A percentile compares a stretch with the other conserved stretches of the same genome.
Evolutionary conservation across 2,329 filamentous ascomycete species (phyloP).

Genomic region (Cordyceps cateniannulata): DNA sequence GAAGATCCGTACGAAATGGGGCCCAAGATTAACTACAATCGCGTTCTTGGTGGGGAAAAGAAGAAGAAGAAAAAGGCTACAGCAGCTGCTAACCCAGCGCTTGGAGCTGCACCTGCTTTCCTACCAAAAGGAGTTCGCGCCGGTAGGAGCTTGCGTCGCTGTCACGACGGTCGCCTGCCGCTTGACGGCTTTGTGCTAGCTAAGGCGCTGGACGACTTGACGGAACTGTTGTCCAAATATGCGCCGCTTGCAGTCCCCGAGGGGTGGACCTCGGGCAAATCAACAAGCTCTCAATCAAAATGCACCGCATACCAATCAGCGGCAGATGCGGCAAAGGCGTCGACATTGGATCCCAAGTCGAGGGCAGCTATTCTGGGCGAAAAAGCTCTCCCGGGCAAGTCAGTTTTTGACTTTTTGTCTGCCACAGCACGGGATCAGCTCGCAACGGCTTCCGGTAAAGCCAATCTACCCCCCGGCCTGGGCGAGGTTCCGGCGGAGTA

Average conservation of each 20-base stretch:
- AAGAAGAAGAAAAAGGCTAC: conserved; percentile 56
- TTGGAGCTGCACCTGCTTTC: conserved; percentile 66
- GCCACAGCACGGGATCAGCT: conserved; percentile 71
- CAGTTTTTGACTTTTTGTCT: conserved; percentile 89
- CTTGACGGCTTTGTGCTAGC: conserved; percentile 75
- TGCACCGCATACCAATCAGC: conserved; percentile 52
- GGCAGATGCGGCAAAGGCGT: conserved; percentile 70
- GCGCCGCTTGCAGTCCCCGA: conserved; percentile 61
- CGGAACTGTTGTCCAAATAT: conserved; percentile 35
- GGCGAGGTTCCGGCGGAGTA: conserved; percentile 66
- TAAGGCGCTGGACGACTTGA: conserved; percentile 36
- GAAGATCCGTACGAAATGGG: conserved; percentile 92
- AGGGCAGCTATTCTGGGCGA: conserved; percentile 80
- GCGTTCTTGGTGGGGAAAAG: conserved; percentile 73
- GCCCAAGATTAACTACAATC: conserved; percentile 82
- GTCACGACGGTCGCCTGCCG: conserved; percentile 75
- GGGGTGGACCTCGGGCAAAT: conserved; percentile 65
- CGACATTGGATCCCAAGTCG: conserved; percentile 65
- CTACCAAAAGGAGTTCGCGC: conserved; percentile 50
- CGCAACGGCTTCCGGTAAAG: conserved; percentile 66
- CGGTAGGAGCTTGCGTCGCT: conserved; percentile 45
- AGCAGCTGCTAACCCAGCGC: conserved; percentile 54
- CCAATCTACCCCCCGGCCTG: conserved; percentile 68
- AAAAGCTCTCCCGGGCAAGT: conserved; percentile 73
- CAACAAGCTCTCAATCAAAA: conserved; percentile 12